A percentile compares a stretch with the other conserved stretches of the same genome.
Evolutionary conservation across 2,329 filamentous ascomycete species (phyloP).

Genomic region (Pseudogymnoascus sp.): DNA sequence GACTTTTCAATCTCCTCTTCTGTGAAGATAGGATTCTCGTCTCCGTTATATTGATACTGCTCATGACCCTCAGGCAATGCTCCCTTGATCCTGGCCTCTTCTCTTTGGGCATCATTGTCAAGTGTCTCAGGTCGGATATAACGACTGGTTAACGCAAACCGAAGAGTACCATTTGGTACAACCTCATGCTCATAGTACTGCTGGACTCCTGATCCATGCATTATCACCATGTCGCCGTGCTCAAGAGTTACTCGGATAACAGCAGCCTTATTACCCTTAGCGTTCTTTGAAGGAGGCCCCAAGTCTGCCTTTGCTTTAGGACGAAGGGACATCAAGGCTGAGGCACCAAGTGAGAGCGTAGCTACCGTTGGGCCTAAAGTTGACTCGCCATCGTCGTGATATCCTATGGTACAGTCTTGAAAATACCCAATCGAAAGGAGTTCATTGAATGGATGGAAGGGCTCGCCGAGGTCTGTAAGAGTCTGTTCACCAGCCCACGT

Average conservation of each 20-base stretch:
- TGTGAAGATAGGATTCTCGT: slow-evolving; percentile 18
- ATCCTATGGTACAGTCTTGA: slow-evolving; percentile 51
- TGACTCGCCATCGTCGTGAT: slow-evolving; percentile 60
- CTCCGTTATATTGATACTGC: slow-evolving; percentile 27
- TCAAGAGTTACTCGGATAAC: slow-evolving; percentile 39
- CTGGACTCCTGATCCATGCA: slow-evolving; percentile 55
- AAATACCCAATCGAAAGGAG: slow-evolving; percentile 57
- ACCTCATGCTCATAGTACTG: slow-evolving; percentile 53
- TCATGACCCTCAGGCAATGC: slow-evolving; percentile 29
- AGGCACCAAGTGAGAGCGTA: slow-evolving; percentile 52
- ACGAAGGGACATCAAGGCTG: slow-evolving; percentile 51
- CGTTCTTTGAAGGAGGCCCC: slow-evolving; percentile 25
- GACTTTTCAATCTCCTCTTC: neutral
- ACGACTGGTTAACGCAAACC: slow-evolving; percentile 52
- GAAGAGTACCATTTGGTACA: slow-evolving; percentile 40
- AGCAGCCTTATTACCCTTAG: slow-evolving; percentile 26
- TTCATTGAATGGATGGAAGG: slow-evolving; percentile 51
- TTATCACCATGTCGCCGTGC: slow-evolving; percentile 59
- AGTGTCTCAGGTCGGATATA: slow-evolving; percentile 41
- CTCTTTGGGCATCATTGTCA: slow-evolving; percentile 21
- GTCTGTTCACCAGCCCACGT: slow-evolving; percentile 46
- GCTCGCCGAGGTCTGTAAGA: slow-evolving; percentile 22
- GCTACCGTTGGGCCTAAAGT: slow-evolving; percentile 57
- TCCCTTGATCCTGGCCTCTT: slow-evolving; percentile 27
- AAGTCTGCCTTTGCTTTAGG: slow-evolving; percentile 38